These are phyloP conservation scores for Geosmithia putterillii DNA, from an alignment of 2,329 filamentous ascomycete genomes.

Conservation along the genomic window DNA sequence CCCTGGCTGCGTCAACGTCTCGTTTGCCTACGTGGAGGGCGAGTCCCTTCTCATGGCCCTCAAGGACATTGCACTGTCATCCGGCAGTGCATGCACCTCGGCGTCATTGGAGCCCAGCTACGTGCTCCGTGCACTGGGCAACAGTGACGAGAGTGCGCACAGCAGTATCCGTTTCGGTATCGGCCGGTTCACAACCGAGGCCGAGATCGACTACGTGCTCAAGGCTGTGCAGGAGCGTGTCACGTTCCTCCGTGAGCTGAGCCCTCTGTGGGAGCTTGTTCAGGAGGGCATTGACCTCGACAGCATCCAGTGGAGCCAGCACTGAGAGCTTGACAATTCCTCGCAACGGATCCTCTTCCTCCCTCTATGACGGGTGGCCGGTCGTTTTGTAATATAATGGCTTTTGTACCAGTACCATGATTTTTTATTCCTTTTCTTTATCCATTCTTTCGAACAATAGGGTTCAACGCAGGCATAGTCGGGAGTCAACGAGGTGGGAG, in stretches of 20 bases:
- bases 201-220: constrained; percentile 93
- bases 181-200: constrained; percentile 88
- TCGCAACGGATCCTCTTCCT: background rate
- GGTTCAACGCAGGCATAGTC: background rate
- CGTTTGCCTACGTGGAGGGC: constrained; percentile 95
- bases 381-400: constrained; percentile 16
- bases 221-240: constrained; percentile 89
- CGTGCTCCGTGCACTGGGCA: constrained; percentile 85
- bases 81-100: constrained; percentile 92
- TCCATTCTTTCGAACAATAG: background rate
- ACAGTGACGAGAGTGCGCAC: constrained; percentile 94
- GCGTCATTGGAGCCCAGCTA: constrained; percentile 95
- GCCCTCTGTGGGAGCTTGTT: constrained; percentile 92
- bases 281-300: constrained; percentile 93
- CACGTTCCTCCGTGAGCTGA: constrained; percentile 84
- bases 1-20: constrained; percentile 94
- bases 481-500: constrained; percentile 1
- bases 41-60: constrained; percentile 96
- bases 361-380: background rate
- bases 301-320: constrained; percentile 97
- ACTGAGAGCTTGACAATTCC: constrained; percentile 42
- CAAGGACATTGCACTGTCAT: constrained; percentile 95
- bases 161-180: constrained; percentile 97
- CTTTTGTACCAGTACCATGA: constrained; percentile 11
- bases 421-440: constrained; percentile 5